Evolutionary conservation across 495 filamentous ascomycete species (phyloP).

Genomic region (Penicillium roqueforti): DNA sequence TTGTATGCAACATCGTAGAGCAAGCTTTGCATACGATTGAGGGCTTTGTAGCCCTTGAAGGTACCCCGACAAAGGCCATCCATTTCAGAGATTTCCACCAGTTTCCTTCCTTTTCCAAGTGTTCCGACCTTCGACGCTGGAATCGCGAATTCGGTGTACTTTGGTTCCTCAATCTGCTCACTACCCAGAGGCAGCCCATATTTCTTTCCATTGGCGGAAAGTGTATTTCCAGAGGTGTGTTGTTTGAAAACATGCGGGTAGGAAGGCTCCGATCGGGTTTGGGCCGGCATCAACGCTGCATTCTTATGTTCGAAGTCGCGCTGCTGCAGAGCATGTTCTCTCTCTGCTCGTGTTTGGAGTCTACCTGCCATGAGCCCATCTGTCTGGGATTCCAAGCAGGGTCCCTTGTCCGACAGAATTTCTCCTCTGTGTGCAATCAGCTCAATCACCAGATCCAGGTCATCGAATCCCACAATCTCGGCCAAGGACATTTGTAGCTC

Average conservation of each 20-base stretch:
- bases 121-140: conserved; percentile 79
- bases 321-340: conserved; percentile 67
- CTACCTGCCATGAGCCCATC: conserved; percentile 51
- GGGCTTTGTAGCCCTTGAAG: conserved; percentile 85
- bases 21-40: conserved; percentile 98
- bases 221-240: conserved; percentile 75
- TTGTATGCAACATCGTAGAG: conserved; percentile 94
- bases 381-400: conserved; percentile 36
- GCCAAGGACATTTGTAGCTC: conserved; percentile 85
- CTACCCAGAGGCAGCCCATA: conserved; percentile 71
- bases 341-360: conserved; percentile 69
- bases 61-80: conserved; percentile 88
- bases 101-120: conserved; percentile 62
- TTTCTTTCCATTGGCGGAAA: conserved; percentile 68
- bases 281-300: conserved; percentile 57
- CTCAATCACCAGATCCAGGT: conserved; percentile 84
- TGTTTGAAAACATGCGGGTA: conserved; percentile 93
- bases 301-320: conserved; percentile 81
- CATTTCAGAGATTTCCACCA: conserved; percentile 74
- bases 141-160: conserved; percentile 84
- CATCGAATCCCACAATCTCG: conserved; percentile 87
- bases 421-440: conserved; percentile 68
- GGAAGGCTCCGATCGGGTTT: conserved; percentile 56
- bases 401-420: conserved; percentile 44
- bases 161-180: conserved; percentile 55